Evolutionary conservation across 441 rosid species (phyloP).

Genomic region (Gossypium gossypioides): DNA sequence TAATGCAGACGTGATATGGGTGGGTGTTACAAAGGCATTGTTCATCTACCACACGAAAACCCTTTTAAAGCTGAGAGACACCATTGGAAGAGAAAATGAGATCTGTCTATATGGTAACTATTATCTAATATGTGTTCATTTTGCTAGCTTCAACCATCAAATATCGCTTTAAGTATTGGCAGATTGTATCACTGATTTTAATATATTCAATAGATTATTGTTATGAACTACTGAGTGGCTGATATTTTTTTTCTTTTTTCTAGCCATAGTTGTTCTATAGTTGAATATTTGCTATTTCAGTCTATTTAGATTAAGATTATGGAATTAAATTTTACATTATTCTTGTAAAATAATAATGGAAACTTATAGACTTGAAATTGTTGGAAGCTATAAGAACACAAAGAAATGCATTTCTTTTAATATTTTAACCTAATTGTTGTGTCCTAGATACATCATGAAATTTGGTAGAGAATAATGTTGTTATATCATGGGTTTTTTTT

Average conservation of each 20-base stretch:
- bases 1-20: too few relatives aligned
- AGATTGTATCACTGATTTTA: not conserved
- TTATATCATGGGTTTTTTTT: not conserved
- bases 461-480: not conserved
- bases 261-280: not conserved
- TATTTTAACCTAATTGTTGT: not conserved
- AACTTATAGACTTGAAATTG: not conserved
- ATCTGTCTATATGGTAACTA: not conserved
- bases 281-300: not conserved
- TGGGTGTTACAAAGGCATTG: too few relatives aligned
- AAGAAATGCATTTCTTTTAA: not conserved
- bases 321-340: not conserved
- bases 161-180: not conserved
- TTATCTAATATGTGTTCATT: not conserved
- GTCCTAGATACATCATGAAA: not conserved
- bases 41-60: too few relatives aligned
- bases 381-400: not conserved
- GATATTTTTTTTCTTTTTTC: not conserved
- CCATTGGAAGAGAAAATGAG: too few relatives aligned
- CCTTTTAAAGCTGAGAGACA: too few relatives aligned
- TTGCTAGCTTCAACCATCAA: not conserved
- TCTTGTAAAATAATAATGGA: not conserved
- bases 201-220: not conserved
- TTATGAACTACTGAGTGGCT: not conserved
- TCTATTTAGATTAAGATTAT: not conserved